Base-by-base conservation (phyloP, 768 basidiomycete species). In the Suillus decipiens region DNA sequence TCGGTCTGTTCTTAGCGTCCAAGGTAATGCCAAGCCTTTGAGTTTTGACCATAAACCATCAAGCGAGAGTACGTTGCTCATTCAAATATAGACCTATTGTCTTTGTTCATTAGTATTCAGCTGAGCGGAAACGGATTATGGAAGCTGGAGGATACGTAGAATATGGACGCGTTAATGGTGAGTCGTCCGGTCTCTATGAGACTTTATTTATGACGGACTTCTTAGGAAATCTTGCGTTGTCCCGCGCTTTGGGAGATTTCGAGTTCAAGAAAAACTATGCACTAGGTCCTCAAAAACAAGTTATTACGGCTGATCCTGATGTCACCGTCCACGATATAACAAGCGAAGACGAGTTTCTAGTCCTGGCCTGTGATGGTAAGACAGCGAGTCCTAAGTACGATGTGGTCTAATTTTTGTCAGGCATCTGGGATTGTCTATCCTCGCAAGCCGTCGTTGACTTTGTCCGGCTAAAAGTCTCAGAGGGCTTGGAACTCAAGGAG, bases 1-100 rank as follows among this genome's bases (percentile, higher is more conserved):
- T 14, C 82, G 97, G 69, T 89, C 92, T 22, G 93, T 99, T 31
- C 80, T 99, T 66, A 86, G 89, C 41, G 77, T 92, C 66, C 90
- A 89, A 68, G 97, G 97, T 2, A 84, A 89, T 69, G 96, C 87
- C 17, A 93, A 96, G 71, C 84, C 93, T 19, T 80, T 99, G 66
- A 96, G 95, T 70, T 90, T 86, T 70, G 97, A 99, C 75, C 97
- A 99, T 76, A 99, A 99, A 74, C 97, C 97, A 5, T 88, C 88
- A 34, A 95, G 90, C 72, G 86, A 89, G 68, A 80, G 93, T 93
- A 62, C 68, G 89, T 77, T 54, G 43, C 42, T 19, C 59, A 53
- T 47, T 41, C 53, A n/a, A 63, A 24, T 64, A 60, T 55, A 22
- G 9, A 11, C 0, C 33, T 48, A 37, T 63, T 43, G 24, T 41